Conservation (phyloP, 306 rosid genomes). For the Bauhinia variegata region DNA sequence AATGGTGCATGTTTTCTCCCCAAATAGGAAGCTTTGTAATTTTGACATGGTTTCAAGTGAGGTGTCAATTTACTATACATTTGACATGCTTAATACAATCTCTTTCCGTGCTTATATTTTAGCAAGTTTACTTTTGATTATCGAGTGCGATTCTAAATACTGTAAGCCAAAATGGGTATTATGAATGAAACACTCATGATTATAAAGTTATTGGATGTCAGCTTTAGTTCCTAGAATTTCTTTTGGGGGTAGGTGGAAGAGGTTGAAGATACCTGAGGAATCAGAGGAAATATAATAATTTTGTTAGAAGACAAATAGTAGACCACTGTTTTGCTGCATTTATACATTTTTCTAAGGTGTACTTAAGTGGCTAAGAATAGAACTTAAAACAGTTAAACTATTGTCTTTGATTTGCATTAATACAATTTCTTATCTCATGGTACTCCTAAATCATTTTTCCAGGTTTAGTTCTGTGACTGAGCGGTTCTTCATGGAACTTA, state of each 20-base stretch:
- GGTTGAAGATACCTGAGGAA: too few species aligned
- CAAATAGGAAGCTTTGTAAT: slow-evolving; percentile 18
- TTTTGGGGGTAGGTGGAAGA: too few species aligned
- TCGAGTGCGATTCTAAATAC: too few species aligned
- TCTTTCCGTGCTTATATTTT: too few species aligned
- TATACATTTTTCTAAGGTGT: slow-evolving; percentile 5
- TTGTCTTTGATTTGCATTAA: slow-evolving; percentile 12
- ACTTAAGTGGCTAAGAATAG: slow-evolving; percentile 27
- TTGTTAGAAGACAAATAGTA: too few species aligned
- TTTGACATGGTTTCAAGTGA: slow-evolving; percentile 24
- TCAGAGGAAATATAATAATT: too few species aligned
- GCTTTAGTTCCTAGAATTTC: too few species aligned
- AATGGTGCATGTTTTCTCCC: slow-evolving; percentile 24
- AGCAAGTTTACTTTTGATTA: too few species aligned
- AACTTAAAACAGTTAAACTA: slow-evolving; percentile 17
- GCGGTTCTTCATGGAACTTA: slow-evolving; percentile 98
- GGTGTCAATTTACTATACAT: background rate
- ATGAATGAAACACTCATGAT: too few species aligned
- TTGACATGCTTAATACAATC: too few species aligned
- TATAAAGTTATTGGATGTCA: too few species aligned
- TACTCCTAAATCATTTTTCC: slow-evolving; percentile 38
- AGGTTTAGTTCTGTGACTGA: slow-evolving; percentile 99
- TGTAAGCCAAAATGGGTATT: too few species aligned
- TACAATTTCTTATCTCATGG: slow-evolving; percentile 23
- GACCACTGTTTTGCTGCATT: slow-evolving; percentile 7